Conservation (phyloP, 2,329 filamentous ascomycete genomes). For the Epichloe elymi region DNA sequence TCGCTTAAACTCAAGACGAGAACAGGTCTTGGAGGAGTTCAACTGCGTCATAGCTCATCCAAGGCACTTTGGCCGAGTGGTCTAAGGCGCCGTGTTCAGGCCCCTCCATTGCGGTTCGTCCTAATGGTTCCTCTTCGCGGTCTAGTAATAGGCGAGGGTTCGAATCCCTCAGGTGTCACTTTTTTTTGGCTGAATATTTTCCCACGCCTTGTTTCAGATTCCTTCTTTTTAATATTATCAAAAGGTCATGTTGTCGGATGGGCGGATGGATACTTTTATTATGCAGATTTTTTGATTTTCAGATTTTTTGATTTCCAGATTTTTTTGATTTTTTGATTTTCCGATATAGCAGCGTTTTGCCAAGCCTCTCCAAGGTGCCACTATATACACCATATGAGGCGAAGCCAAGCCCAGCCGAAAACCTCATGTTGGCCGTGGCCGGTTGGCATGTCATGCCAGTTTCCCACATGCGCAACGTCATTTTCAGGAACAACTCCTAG, state of each 20-base stretch:
- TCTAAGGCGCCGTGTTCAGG: conserved; percentile 10
- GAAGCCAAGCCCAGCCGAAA: neutral
- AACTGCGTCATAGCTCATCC: fast-evolving
- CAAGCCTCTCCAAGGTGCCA: too few relatives aligned
- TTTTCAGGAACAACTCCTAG: neutral
- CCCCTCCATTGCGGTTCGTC: fast-evolving
- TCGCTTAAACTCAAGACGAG: too few relatives aligned
- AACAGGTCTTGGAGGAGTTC: too few relatives aligned
- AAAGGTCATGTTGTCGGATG: too few relatives aligned
- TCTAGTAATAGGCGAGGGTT: conserved; percentile 19
- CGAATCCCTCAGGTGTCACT: conserved; percentile 19
- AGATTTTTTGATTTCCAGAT: too few relatives aligned
- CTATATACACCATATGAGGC: neutral
- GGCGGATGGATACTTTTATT: too few relatives aligned
- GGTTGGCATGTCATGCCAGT: neutral
- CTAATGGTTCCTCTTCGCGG: conserved; percentile 6
- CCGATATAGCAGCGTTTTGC: too few relatives aligned
- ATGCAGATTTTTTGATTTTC: too few relatives aligned
- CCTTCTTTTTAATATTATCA: too few relatives aligned
- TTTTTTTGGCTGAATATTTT: neutral
- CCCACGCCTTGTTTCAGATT: too few relatives aligned
- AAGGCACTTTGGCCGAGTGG: conserved; percentile 10
- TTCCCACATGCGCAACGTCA: too few relatives aligned
- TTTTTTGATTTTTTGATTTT: too few relatives aligned
- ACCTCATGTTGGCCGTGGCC: neutral